Base-by-base conservation (phyloP, 2,329 filamentous ascomycete species). In the Cordyceps cateniannulata region DNA sequence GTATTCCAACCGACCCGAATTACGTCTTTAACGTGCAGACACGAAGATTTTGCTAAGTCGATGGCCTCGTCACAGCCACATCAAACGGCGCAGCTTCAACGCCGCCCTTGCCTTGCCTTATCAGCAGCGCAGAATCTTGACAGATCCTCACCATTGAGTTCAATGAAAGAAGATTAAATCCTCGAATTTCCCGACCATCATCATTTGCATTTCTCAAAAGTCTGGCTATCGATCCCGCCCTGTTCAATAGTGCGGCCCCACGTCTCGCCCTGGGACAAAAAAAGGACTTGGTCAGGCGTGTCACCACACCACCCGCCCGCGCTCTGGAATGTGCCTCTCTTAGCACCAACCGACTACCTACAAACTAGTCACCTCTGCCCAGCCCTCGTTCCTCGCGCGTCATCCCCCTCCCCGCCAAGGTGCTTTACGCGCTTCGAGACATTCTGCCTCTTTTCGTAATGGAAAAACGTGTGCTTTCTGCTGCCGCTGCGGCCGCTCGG, bases 381-480 rank as follows among this genome's bases (percentile, higher is more conserved):
- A 59, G 60, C 55, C 60, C 44, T 59, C 54, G 20, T 56, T 51
- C 54, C 60, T 50, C 35, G 18, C 45, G 48, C 16, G 25, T 29
- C 14, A 16, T 16, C 48, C 35, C 42, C 22, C 18, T 24, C 38
- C 38, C 38, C 42, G 22, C 40, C 53, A 27, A 55, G 38, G 24
- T 49, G 24, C 48, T 59, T 53, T 53, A 62, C 61, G 55, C 61
- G 61, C 29, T 38, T 9, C 67, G 58, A 67, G 66, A 72, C 68
- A 72, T 64, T 65, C 66, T 63, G 70, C 71, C 71, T 71, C 71
- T 65, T 63, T 45, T 51, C 61, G 68, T 59, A 66, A 72, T 73
- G 71, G 63, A 58, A 38, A 45, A 38, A 35, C 32, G 32, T 50
- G 65, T 53, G 59, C 63, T 61, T 63, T 59, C 59, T 51, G 56